These are phyloP conservation scores for Cyberlindnera lachancei DNA, from an alignment of 805 yeast genomes.

Conservation along the genomic window DNA sequence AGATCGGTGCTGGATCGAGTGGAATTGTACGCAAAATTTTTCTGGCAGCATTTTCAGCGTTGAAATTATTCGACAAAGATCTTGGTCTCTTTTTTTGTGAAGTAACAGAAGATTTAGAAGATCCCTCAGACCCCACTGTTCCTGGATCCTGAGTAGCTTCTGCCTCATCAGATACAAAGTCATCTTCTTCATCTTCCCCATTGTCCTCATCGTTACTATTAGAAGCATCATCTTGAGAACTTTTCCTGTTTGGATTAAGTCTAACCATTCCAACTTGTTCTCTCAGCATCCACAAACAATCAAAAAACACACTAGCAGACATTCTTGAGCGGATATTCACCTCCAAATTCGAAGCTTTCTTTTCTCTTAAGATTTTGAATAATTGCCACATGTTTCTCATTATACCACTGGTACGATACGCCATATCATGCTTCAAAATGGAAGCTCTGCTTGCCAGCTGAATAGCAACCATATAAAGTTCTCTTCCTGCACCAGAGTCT, in stretches of 20 bases:
- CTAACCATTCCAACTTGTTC: constrained; percentile 85
- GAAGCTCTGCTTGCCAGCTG: constrained; percentile 70
- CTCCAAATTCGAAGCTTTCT: constrained; percentile 29
- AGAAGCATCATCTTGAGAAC: constrained; percentile 6
- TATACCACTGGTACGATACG: constrained; percentile 87
- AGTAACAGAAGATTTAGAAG: constrained; percentile 18
- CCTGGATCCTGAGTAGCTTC: constrained; percentile 22
- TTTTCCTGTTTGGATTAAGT: constrained; percentile 28
- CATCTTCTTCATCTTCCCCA: constrained; percentile 20
- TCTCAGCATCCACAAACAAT: constrained; percentile 75
- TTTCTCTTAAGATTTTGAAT: constrained; percentile 59
- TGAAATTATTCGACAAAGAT: constrained; percentile 44
- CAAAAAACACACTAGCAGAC: constrained; percentile 92
- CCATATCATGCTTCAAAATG: constrained; percentile 83
- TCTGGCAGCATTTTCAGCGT: constrained; percentile 69
- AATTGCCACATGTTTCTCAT: constrained; percentile 93
- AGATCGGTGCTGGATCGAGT: constrained; percentile 73
- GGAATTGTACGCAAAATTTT: constrained; percentile 74
- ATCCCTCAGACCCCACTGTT: constrained; percentile 29
- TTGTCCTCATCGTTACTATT: constrained; percentile 19
- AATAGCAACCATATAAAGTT: constrained; percentile 60
- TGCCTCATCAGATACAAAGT: constrained; percentile 10
- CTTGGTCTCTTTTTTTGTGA: constrained; percentile 33
- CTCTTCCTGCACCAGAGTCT: constrained; percentile 66
- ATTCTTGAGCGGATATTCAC: constrained; percentile 72